Evolutionary conservation across 805 yeast genomes (phyloP), one percentile per base, ranked within the genome.

Genomic region (Candida glaebosa): DNA sequence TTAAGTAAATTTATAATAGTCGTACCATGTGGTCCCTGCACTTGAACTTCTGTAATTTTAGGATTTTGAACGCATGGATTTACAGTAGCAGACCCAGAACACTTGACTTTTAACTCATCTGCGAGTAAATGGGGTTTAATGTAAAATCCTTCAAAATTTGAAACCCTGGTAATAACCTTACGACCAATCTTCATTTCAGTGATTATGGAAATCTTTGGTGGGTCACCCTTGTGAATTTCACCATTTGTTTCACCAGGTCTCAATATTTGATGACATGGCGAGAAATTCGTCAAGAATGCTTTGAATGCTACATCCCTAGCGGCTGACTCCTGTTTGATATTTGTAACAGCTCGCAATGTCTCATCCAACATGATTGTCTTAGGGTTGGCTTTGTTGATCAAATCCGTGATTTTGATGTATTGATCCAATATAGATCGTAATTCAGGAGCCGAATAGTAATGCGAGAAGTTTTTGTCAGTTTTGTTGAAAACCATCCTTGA

Each of bases 21-120:
- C 36, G 78, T 74, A 18, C 81, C 80, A 57, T 91, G 98, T 2
- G 91, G 85, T 0, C 99, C 99, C 65, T 93, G 98, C 2, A 93
- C 95, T 36, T 81, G 74, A 3, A 93, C 88, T 52, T 87, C 95
- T 31, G 71, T 60, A 0, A 75, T 53, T 30, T 72, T 75, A 3
- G 82, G 82, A 39, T 77, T 74, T 31, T 75, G 76, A 12, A 69
- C 67, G 32, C 79, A 76, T 20, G 77, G 79, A 0, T 82, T 83
- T 8, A 86, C 73, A 0, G 96, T 81, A 0, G 93, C 75, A 0
- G 97, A 87, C 0, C 96, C 96, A 9, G 96, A 90, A 58, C 98
- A 93, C 48, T 81, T 81, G 16, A 80, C 79, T 44, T 84, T 80
- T 47, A 91, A 62, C 34, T 80, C 84, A 22, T 78, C 79, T 2